phyloP scores from a whole-genome alignment of 2,329 filamentous ascomycete species.

The Alternaria viburni region DNA sequence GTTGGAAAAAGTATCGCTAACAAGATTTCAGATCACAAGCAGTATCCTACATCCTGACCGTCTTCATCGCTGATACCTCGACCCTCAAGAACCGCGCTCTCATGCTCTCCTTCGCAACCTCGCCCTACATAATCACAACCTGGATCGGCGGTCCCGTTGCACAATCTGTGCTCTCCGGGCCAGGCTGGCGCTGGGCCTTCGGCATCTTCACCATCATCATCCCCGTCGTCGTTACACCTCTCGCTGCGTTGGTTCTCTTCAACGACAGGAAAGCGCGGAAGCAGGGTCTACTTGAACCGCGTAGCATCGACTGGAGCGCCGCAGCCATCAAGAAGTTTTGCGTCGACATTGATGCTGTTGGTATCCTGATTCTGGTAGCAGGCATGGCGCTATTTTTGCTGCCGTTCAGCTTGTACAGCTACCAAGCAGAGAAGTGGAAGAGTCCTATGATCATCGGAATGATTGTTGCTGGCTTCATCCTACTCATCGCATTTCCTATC shows the following conservation, averaged over 20 bases:
- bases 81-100: slow-evolving; percentile 67
- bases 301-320: neutral
- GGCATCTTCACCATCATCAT: slow-evolving; percentile 69
- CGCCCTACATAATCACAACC: slow-evolving; percentile 70
- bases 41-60: slow-evolving; percentile 60
- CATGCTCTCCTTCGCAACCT: slow-evolving; percentile 65
- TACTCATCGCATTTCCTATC: slow-evolving; percentile 18
- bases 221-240: slow-evolving; percentile 65
- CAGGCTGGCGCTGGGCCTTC: slow-evolving; percentile 71
- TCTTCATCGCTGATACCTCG: slow-evolving; percentile 72
- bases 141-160: slow-evolving; percentile 67
- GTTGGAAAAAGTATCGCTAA: neutral
- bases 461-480: slow-evolving; percentile 43
- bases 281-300: neutral
- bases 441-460: slow-evolving; percentile 46
- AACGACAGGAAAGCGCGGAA: slow-evolving; percentile 45
- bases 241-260: slow-evolving; percentile 62
- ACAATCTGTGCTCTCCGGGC: slow-evolving; percentile 59
- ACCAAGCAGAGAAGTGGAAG: slow-evolving; percentile 37
- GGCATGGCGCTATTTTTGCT: slow-evolving; percentile 71
- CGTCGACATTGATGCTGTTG: neutral
- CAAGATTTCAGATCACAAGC: neutral
- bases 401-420: slow-evolving; percentile 64
- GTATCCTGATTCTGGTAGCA: slow-evolving; percentile 39
- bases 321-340: neutral